These are phyloP conservation scores for Wallacemonas rigidus DNA, from an alignment of 208 protist genomes.

Conservation along the genomic window DNA sequence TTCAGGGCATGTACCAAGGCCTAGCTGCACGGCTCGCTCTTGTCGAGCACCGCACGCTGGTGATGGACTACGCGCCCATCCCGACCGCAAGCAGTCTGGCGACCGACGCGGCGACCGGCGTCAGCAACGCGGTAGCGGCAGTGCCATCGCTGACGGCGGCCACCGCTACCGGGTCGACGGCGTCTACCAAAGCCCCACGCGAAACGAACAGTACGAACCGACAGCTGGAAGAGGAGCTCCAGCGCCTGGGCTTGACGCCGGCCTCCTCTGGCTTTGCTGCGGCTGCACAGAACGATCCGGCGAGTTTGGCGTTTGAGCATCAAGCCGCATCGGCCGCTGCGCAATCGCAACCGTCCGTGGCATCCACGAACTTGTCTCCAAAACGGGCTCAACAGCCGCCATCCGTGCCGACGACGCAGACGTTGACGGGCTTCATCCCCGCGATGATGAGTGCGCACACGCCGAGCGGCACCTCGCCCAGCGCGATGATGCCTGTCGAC, in stretches of 20 bases:
- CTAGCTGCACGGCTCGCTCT: background rate
- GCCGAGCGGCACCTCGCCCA: background rate
- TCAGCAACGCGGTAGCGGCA: background rate
- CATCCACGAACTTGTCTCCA: background rate
- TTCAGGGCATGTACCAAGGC: conserved; percentile 3
- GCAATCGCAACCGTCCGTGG: background rate
- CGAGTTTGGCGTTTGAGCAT: conserved; percentile 13
- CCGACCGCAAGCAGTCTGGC: background rate
- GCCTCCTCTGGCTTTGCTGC: conserved; percentile 23
- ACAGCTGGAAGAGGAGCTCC: conserved; percentile 44
- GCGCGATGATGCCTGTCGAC: conserved; percentile 6
- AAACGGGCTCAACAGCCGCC: background rate
- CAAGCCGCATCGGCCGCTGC: conserved; percentile 1
- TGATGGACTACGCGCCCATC: conserved; percentile 15
- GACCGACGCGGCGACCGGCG: background rate
- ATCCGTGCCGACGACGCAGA: conserved; percentile 6
- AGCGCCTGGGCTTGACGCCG: conserved; percentile 30
- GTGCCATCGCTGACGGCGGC: background rate
- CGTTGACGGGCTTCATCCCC: conserved; percentile 16
- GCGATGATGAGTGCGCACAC: conserved; percentile 6
- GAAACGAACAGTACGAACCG: background rate
- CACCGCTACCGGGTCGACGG: background rate
- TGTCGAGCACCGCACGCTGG: conserved; percentile 12
- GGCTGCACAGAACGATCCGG: conserved; percentile 26
- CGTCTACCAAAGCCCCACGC: background rate